Percentiles rank a stretch among this genome's conserved stretches.
Conservation (phyloP, 306 rosid species). For the Rosa lucieae region DNA sequence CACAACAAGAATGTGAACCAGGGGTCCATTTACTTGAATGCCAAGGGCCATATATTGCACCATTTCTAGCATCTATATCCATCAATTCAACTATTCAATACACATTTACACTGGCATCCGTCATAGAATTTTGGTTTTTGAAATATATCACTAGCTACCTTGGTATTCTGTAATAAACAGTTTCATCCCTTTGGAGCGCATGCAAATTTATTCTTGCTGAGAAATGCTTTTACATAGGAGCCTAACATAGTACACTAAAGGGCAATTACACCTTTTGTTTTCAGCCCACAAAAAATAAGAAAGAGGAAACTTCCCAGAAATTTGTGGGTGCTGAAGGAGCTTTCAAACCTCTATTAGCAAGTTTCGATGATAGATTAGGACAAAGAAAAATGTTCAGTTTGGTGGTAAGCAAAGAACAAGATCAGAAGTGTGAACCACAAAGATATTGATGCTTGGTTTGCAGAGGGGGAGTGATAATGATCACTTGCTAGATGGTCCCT, state of each 20-base stretch:
- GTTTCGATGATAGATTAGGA: background rate
- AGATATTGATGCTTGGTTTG: constrained; percentile 34
- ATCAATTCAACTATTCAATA: background rate
- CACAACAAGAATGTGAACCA: constrained; percentile 21
- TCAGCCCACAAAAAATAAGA: background rate
- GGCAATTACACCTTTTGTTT: background rate
- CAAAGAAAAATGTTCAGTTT: background rate
- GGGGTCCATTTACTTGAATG: constrained; percentile 26
- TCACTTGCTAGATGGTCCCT: constrained; percentile 39
- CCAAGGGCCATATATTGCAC: constrained; percentile 17
- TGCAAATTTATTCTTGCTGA: background rate
- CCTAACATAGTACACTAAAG: background rate
- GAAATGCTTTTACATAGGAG: background rate
- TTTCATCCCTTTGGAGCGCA: background rate
- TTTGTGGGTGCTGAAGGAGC: background rate
- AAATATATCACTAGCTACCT: background rate
- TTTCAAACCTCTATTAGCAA: background rate
- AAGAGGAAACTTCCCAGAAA: too few species aligned
- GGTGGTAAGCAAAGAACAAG: constrained; percentile 20
- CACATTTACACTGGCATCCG: constrained; percentile 1
- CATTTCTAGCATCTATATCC: background rate
- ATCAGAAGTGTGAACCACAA: constrained; percentile 38
- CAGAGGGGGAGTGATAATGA: constrained; percentile 23
- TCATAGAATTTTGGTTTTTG: background rate
- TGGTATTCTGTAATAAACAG: background rate